These are phyloP conservation scores for Camelina neglecta DNA, from an alignment of 345 rosid genomes.

Conservation along the genomic window DNA sequence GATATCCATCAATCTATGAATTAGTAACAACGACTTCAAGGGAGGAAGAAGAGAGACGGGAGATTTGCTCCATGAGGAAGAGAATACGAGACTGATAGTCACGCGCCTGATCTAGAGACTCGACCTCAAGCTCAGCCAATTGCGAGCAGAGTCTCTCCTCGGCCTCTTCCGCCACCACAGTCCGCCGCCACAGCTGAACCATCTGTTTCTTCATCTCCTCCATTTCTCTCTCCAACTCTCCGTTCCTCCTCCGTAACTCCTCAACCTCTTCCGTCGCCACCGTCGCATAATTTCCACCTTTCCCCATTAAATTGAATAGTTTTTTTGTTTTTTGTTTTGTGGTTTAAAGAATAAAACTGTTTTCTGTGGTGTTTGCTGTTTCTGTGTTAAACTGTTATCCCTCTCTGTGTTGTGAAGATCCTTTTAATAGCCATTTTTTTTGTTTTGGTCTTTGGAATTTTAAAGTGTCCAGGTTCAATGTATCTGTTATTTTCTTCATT, in stretches of 20 bases:
- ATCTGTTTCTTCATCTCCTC: slow-evolving; percentile 38
- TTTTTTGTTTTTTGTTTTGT: no score
- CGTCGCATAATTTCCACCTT: slow-evolving; percentile 25
- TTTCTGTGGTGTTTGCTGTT: not conserved
- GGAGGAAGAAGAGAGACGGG: slow-evolving; percentile 45
- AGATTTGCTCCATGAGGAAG: slow-evolving; percentile 61
- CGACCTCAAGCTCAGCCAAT: slow-evolving; percentile 88
- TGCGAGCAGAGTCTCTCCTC: slow-evolving; percentile 85
- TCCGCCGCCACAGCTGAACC: slow-evolving; percentile 52
- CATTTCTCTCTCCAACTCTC: slow-evolving; percentile 55
- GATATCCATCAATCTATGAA: not conserved
- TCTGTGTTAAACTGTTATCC: not conserved
- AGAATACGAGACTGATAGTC: slow-evolving; percentile 58
- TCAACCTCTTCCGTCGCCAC: slow-evolving; percentile 31
- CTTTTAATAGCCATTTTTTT: slow-evolving; percentile 34
- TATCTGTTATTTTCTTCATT: slow-evolving; percentile 9
- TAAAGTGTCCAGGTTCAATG: slow-evolving; percentile 75
- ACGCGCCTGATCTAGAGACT: slow-evolving; percentile 72
- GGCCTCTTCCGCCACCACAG: slow-evolving; percentile 75
- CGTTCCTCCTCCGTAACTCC: slow-evolving; percentile 56
- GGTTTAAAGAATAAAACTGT: not conserved
- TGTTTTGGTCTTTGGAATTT: slow-evolving; percentile 15
- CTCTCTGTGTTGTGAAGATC: not conserved
- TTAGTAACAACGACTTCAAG: slow-evolving; percentile 8
- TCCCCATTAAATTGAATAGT: not conserved